These are phyloP conservation scores for Rhexocercosporidium sp. DNA, from an alignment of 2,329 filamentous ascomycete genomes.

Conservation along the genomic window DNA sequence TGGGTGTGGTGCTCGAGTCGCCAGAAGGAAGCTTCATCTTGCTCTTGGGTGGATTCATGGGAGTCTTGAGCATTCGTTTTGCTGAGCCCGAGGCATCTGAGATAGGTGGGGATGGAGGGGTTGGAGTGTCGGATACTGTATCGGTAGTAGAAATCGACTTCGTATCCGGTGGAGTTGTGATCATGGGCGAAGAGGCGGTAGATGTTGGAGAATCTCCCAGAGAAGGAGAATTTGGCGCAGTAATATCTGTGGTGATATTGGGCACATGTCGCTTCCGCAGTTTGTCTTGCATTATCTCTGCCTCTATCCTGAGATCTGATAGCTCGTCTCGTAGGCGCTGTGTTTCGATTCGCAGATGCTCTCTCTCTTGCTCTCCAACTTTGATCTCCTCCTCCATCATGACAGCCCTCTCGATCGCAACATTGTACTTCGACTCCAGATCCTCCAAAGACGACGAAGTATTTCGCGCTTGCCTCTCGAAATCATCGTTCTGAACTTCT, in stretches of 20 bases:
- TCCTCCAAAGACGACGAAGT: constrained; percentile 96
- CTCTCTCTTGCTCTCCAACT: constrained; percentile 88
- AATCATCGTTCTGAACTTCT: constrained; percentile 98
- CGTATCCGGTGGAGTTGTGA: constrained; percentile 79
- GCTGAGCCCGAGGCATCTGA: constrained; percentile 73
- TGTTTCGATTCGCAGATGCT: constrained; percentile 84
- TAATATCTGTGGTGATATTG: constrained; percentile 65
- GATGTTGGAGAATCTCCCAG: constrained; percentile 81
- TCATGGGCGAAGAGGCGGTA: constrained; percentile 89
- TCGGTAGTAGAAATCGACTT: constrained; percentile 66
- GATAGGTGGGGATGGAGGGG: constrained; percentile 91
- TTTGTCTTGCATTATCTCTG: constrained; percentile 93
- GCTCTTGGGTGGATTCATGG: constrained; percentile 43
- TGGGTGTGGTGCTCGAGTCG: constrained; percentile 59
- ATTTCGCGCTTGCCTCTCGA: constrained; percentile 93
- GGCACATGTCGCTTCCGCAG: constrained; percentile 75
- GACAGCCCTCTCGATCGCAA: constrained; percentile 88
- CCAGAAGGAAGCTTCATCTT: constrained; percentile 61
- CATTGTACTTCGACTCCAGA: constrained; percentile 95
- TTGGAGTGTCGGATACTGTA: constrained; percentile 69
- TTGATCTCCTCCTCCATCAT: constrained; percentile 96
- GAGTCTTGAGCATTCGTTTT: constrained; percentile 35
- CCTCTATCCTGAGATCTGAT: constrained; percentile 91
- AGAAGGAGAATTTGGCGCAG: constrained; percentile 69
- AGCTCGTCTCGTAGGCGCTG: constrained; percentile 91